phyloP scores from a whole-genome alignment of 257 asterid genomes.

The Gentiana macrophylla region DNA sequence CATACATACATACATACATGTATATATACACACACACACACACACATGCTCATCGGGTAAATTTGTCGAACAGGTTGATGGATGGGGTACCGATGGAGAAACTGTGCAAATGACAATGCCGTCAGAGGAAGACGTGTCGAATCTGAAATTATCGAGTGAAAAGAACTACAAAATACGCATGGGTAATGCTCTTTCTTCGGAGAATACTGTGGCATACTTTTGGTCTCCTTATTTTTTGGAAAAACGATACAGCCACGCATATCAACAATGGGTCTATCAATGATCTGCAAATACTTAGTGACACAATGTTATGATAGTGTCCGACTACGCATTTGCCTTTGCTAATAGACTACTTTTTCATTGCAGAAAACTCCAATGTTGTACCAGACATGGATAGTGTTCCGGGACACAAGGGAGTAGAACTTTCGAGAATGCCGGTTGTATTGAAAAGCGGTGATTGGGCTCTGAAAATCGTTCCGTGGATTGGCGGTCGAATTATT shows the following conservation, averaged over 20 bases:
- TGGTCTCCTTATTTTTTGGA: too few species aligned
- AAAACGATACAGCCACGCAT: too few species aligned
- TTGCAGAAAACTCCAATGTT: constrained; percentile 56
- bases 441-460: constrained; percentile 75
- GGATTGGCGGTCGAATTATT: constrained; percentile 96
- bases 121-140: constrained; percentile 49
- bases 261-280: too few species aligned
- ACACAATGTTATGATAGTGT: too few species aligned
- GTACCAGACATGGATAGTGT: constrained; percentile 55
- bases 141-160: constrained; percentile 44
- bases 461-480: constrained; percentile 81
- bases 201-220: too few species aligned
- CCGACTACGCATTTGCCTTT: too few species aligned
- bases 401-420: constrained; percentile 64
- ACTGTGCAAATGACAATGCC: constrained; percentile 51
- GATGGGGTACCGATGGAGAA: constrained; percentile 82
- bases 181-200: constrained; percentile 29
- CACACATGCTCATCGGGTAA: constrained; percentile 2
- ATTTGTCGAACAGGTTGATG: constrained; percentile 45
- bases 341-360: constrained; percentile 5
- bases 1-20: too few species aligned
- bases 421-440: constrained; percentile 63
- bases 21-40: too few species aligned
- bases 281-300: too few species aligned
- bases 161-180: constrained; percentile 39